phyloP scores from a whole-genome alignment of 768 basidiomycete genomes.

The Pleurotus giganteus region DNA sequence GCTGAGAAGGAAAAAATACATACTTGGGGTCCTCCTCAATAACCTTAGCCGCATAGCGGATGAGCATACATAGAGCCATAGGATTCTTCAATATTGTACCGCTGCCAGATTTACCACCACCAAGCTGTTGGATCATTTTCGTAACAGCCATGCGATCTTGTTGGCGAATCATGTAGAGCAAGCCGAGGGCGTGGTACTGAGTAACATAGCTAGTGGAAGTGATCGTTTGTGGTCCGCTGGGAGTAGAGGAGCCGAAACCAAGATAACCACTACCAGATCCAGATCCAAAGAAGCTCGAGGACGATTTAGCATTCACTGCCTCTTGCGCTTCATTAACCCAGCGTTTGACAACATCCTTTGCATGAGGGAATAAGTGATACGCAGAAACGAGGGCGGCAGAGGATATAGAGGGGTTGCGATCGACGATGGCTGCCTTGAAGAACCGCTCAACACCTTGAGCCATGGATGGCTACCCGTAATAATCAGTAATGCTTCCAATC shows the following conservation, averaged over 20 bases:
- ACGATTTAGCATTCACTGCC: conserved; percentile 86
- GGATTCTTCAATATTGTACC: conserved; percentile 89
- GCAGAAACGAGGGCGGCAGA: conserved; percentile 96
- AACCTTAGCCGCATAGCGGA: conserved; percentile 97
- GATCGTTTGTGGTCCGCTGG: conserved; percentile 70
- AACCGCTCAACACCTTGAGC: conserved; percentile 97
- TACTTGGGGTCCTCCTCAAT: conserved; percentile 99
- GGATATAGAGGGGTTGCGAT: conserved; percentile 92
- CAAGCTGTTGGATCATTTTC: conserved; percentile 98
- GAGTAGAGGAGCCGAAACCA: conserved; percentile 63
- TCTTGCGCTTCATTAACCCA: conserved; percentile 99
- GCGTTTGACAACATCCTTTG: conserved; percentile 94
- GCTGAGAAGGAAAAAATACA: conserved; percentile 26
- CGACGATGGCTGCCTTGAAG: conserved; percentile 99
- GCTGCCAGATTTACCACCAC: conserved; percentile 81
- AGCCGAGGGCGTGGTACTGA: conserved; percentile 94
- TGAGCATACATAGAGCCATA: conserved; percentile 98
- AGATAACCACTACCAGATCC: conserved; percentile 60
- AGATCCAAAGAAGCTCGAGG: conserved; percentile 62
- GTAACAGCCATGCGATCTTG: conserved; percentile 99
- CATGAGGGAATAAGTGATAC: conserved; percentile 91
- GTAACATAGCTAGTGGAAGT: conserved; percentile 90
- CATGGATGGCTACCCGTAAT: conserved; percentile 81
- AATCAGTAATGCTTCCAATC: conserved; percentile 8
- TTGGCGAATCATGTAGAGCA: conserved; percentile 92